phyloP scores from a whole-genome alignment of 495 filamentous ascomycete species.

The Neurospora africana region DNA sequence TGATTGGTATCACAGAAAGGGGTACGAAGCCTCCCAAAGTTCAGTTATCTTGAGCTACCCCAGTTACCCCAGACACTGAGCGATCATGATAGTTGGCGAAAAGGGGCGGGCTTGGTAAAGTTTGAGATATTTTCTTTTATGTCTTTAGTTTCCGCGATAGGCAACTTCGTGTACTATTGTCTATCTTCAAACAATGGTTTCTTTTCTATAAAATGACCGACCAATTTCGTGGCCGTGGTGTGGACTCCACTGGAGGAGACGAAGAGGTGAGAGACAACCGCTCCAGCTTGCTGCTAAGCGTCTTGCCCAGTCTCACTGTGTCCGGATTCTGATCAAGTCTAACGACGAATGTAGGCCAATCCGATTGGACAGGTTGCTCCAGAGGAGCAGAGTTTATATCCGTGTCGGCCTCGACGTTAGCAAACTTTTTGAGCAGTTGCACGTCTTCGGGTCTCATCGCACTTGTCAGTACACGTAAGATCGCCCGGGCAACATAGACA shows the following conservation, averaged over 20 bases:
- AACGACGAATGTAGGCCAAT: slow-evolving; percentile 16
- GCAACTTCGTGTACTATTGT: neutral
- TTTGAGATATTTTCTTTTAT: neutral
- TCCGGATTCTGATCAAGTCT: slow-evolving; percentile 9
- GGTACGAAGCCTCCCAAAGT: neutral
- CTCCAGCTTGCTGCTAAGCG: slow-evolving; percentile 9
- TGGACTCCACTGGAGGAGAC: neutral
- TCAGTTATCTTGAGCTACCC: neutral
- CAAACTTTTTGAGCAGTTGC: slow-evolving; percentile 12
- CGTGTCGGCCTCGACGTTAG: slow-evolving; percentile 11
- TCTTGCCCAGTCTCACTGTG: slow-evolving; percentile 1
- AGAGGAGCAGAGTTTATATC: slow-evolving; percentile 10
- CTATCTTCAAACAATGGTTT: neutral
- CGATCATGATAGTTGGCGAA: neutral
- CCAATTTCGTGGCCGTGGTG: neutral
- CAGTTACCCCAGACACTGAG: neutral
- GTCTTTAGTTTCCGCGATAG: neutral
- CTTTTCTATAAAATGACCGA: neutral
- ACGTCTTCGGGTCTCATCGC: slow-evolving; percentile 16
- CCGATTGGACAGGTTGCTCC: slow-evolving; percentile 13
- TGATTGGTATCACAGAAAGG: neutral
- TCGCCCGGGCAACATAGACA: slow-evolving; percentile 18
- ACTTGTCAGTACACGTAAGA: slow-evolving; percentile 13
- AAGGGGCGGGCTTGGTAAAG: neutral
- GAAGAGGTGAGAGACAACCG: slow-evolving; percentile 1